These are phyloP conservation scores for Fragaria vesca DNA, from an alignment of 306 rosid genomes.

Conservation along the genomic window DNA sequence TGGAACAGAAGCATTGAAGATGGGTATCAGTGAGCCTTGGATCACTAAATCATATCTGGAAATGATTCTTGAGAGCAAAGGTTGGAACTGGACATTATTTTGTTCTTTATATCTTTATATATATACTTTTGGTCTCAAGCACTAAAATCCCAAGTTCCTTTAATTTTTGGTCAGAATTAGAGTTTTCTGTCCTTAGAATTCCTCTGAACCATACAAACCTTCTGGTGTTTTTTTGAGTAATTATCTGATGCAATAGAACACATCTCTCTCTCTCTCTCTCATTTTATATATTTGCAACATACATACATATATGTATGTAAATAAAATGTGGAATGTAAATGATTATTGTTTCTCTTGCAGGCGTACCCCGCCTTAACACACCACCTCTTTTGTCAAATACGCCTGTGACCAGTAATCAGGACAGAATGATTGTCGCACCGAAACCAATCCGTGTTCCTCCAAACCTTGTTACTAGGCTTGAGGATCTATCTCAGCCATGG, in stretches of 20 bases:
- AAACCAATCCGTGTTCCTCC: constrained; percentile 88
- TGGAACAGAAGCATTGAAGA: constrained; percentile 83
- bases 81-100: constrained; percentile 34
- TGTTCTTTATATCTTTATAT: neutral
- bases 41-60: constrained; percentile 94
- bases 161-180: neutral
- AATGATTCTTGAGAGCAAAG: constrained; percentile 95
- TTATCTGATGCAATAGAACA: constrained; percentile 18
- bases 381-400: constrained; percentile 80
- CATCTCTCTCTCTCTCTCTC: constrained; percentile 8
- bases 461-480: constrained; percentile 63
- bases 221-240: constrained; percentile 14
- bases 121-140: neutral
- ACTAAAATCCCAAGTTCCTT: neutral
- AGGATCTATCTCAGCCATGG: constrained; percentile 97
- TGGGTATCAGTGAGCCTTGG: constrained; percentile 84
- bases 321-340: neutral
- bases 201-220: neutral
- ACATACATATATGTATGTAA: neutral
- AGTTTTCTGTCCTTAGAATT: neutral
- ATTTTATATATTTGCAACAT: neutral
- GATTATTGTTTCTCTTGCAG: constrained; percentile 47
- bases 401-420: constrained; percentile 57
- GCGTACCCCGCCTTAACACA: constrained; percentile 98
- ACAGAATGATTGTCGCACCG: constrained; percentile 67